These are phyloP conservation scores for Recurvomyces mirabilis DNA, from an alignment of 495 filamentous ascomycete genomes.

Conservation along the genomic window DNA sequence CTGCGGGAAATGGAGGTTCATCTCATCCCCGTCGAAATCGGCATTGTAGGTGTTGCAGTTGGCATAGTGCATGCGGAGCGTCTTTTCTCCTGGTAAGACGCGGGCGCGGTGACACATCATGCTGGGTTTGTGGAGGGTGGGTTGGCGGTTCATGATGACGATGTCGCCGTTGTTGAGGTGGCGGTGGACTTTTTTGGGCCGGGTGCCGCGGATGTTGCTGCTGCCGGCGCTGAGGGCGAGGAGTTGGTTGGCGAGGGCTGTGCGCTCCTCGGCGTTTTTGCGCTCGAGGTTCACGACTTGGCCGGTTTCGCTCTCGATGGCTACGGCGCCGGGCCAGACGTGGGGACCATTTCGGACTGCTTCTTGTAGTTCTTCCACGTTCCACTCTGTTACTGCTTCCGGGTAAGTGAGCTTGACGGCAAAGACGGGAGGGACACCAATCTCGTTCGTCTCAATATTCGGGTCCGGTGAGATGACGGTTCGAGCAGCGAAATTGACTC, in stretches of 20 bases:
- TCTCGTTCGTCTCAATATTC: conserved; percentile 97
- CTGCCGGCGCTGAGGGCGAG: conserved; percentile 73
- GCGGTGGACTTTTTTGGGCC: conserved; percentile 93
- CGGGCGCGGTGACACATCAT: conserved; percentile 97
- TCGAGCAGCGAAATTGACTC: conserved; percentile 95
- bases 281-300: conserved; percentile 77
- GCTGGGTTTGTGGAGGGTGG: conserved; percentile 98
- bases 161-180: conserved; percentile 94
- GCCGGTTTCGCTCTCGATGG: conserved; percentile 91
- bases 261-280: conserved; percentile 74
- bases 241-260: conserved; percentile 79
- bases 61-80: conserved; percentile 98
- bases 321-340: conserved; percentile 86
- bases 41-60: conserved; percentile 99
- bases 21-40: conserved; percentile 99
- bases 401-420: conserved; percentile 93
- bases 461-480: conserved; percentile 98
- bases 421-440: conserved; percentile 94
- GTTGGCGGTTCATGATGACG: conserved; percentile 98
- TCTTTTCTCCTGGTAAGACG: conserved; percentile 87
- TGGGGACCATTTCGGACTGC: conserved; percentile 92
- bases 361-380: conserved; percentile 87
- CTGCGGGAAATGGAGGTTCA: conserved; percentile 99
- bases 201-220: conserved; percentile 40
- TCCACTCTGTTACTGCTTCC: conserved; percentile 93